Evolutionary conservation across 371 early-diverging fungal species (phyloP), one percentile per base, ranked within the genome.

Genomic region (Mortierella sp.): DNA sequence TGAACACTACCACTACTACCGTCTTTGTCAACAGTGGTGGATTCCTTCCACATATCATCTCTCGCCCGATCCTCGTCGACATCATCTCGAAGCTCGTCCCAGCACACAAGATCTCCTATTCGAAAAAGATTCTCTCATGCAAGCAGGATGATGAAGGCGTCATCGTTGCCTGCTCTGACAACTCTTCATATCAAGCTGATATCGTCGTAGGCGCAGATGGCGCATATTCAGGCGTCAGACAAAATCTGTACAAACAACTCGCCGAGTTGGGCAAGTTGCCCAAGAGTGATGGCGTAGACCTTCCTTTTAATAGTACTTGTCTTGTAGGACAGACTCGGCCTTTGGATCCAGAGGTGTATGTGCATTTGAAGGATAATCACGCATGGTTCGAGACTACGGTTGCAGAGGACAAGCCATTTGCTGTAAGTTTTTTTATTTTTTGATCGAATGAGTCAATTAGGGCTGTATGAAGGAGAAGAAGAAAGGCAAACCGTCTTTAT

Each of bases 131-230:
- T 18, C 55, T 72, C 10, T 64, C 71, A 3, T 51, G 62, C 24
- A n/a, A 58, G 3, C 75, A 79, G 58, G 63, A 71, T 37, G 57
- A 28, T 5, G 66, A 74, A 8, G 65, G 68, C 0, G 80, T 75
- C 37, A 75, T 67, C 58, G 65, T 79, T 30, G 32, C 63, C 6
- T 70, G 68, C 64, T 67, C 67, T 6, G 80, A 79, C 43, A 61
- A 65, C 22, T 58, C 71, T 9, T 67, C 63, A 1, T 66, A 75
- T 49, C 68, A 75, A 6, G 80, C 59, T 18, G 80, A 79, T 30
- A 70, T 79, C 30, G 59, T 75, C 37, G 72, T 79, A 0, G 80
- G 80, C n/a, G 80, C 80, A 3, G 80, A 79, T 32, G 80, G 80
- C 0, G 79, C 79, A 32, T 67, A 79, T 47, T 63, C 64, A 2